Evolutionary conservation across 2,329 filamentous ascomycete genomes (phyloP).

Genomic region (Fusarium illudens): DNA sequence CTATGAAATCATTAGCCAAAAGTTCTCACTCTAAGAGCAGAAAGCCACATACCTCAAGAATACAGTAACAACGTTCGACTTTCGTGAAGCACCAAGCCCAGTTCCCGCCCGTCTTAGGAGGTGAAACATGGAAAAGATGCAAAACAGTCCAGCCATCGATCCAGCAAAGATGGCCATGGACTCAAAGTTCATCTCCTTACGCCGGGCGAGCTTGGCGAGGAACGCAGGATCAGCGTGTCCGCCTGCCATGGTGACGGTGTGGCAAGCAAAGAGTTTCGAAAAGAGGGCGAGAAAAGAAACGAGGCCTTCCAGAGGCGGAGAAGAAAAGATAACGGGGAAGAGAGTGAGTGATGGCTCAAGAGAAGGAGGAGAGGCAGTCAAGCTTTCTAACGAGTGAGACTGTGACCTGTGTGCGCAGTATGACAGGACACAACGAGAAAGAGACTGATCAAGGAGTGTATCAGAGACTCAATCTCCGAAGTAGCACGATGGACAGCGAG

Average conservation of each 20-base stretch:
- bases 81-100: constrained; percentile 19
- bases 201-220: constrained; percentile 32
- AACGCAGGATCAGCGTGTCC: constrained; percentile 29
- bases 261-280: not conserved
- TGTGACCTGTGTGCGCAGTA: constrained; percentile 21
- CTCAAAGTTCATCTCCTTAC: constrained; percentile 40
- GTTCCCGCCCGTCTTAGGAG: constrained; percentile 23
- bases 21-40: not conserved
- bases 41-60: constrained; percentile 28
- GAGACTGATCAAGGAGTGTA: constrained; percentile 18
- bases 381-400: constrained; percentile 18
- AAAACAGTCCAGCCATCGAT: constrained; percentile 25
- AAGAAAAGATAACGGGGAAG: not conserved
- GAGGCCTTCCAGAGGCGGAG: not conserved
- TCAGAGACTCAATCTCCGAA: constrained; percentile 20
- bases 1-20: constrained; percentile 32
- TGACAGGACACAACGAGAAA: constrained; percentile 28
- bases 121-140: constrained; percentile 16
- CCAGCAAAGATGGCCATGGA: constrained; percentile 36
- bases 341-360: not conserved
- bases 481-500: constrained; percentile 22
- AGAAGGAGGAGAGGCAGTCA: not conserved
- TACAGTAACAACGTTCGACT: constrained; percentile 3
- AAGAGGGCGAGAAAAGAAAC: not conserved
- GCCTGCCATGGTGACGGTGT: constrained; percentile 26